Percentiles rank a stretch among this genome's conserved stretches.
Conservation (phyloP, 2,329 filamentous ascomycete genomes). For the Microdochium bolleyi region DNA sequence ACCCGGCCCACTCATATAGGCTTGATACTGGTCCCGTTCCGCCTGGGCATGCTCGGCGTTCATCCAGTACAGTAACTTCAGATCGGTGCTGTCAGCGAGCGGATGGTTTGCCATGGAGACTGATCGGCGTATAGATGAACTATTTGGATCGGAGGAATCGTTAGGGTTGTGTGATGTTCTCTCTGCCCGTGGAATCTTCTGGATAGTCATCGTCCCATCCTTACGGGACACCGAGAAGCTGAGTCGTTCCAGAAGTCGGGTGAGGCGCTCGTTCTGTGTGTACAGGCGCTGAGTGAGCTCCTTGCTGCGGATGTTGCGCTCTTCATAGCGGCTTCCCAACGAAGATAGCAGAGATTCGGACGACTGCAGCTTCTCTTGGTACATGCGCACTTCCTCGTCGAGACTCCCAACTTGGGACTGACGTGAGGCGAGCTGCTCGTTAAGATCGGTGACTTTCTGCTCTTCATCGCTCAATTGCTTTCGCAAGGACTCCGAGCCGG, state of each 20-base stretch:
- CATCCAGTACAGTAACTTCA: slow-evolving; percentile 78
- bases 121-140: slow-evolving; percentile 41
- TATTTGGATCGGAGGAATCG: slow-evolving; percentile 48
- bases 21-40: slow-evolving; percentile 66
- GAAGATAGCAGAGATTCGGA: slow-evolving; percentile 43
- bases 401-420: slow-evolving; percentile 68
- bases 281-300: slow-evolving; percentile 80
- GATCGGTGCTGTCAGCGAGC: slow-evolving; percentile 54
- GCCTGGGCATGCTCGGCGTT: slow-evolving; percentile 55
- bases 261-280: slow-evolving; percentile 76
- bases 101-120: slow-evolving; percentile 43
- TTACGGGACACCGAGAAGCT: slow-evolving; percentile 76
- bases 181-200: slow-evolving; percentile 58
- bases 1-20: slow-evolving; percentile 66
- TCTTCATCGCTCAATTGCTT: slow-evolving; percentile 72
- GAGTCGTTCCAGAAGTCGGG: slow-evolving; percentile 74
- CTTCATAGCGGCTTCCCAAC: slow-evolving; percentile 53
- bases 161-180: slow-evolving; percentile 48
- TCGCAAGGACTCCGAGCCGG: slow-evolving; percentile 70
- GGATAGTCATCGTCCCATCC: slow-evolving; percentile 64
- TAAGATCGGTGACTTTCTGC: slow-evolving; percentile 56
- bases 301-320: slow-evolving; percentile 65
- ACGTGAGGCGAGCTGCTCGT: slow-evolving; percentile 64
- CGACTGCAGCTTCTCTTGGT: slow-evolving; percentile 55
- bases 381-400: slow-evolving; percentile 65